These are phyloP conservation scores for Castanea sativa DNA, from an alignment of 306 rosid genomes.

Conservation along the genomic window DNA sequence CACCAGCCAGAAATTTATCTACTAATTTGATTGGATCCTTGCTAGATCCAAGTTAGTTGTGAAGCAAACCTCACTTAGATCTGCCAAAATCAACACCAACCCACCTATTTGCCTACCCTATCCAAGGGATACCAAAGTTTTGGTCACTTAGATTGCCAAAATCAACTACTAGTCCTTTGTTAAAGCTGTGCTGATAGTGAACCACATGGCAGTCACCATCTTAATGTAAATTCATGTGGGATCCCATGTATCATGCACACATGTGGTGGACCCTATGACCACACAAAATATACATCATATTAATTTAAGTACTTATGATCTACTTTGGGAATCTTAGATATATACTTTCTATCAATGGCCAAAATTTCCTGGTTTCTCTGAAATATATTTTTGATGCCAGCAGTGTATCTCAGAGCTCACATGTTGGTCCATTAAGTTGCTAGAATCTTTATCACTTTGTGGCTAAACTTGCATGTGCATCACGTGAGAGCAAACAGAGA, in stretches of 20 bases:
- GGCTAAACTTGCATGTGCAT: slow-evolving; percentile 29
- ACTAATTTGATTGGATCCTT: background rate
- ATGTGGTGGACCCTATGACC: background rate
- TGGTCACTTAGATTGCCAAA: background rate
- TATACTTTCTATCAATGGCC: background rate
- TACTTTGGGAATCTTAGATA: slow-evolving; percentile 14
- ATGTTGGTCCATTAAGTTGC: slow-evolving; percentile 3
- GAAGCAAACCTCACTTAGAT: too few species aligned
- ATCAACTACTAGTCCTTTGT: background rate
- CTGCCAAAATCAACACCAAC: too few species aligned
- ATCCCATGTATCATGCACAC: background rate
- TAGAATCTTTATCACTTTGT: background rate
- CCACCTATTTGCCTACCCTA: too few species aligned
- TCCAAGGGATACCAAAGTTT: too few species aligned
- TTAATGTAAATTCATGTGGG: background rate
- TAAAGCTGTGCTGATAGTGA: background rate
- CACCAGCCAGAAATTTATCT: background rate
- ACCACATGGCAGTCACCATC: background rate
- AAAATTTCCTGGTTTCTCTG: too few species aligned
- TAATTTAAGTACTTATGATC: background rate
- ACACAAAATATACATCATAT: background rate
- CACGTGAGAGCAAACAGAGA: slow-evolving; percentile 23
- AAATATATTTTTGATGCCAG: too few species aligned
- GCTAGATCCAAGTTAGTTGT: background rate
- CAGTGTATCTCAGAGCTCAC: slow-evolving; percentile 14